Base-by-base conservation (phyloP, 2,329 filamentous ascomycete genomes). In the Periconia digitata region DNA sequence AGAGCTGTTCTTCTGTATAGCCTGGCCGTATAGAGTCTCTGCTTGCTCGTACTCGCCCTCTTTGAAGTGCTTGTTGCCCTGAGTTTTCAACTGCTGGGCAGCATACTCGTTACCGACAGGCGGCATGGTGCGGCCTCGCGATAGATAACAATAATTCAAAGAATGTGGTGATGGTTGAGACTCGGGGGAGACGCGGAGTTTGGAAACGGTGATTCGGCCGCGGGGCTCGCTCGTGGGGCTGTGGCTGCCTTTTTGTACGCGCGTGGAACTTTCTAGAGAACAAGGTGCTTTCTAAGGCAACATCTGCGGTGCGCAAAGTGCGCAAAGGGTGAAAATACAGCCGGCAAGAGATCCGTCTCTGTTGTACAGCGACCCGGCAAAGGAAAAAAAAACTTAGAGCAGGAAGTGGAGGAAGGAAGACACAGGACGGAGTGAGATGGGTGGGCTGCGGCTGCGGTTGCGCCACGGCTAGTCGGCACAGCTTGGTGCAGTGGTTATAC, bases 1-100 rank as follows among this genome's bases (percentile, higher is more conserved):
- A 46, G 77, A 80, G 3, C 88, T 81, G 71, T 95, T 89, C 66
- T 85, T 84, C 60, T 88, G 84, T 59, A 96, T 91, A 75, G 89
- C 89, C 70, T 88, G 82, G 4, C 86, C 86, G 71, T 92, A 92
- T 49, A 85, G 74, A 17, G 77, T 78, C 54, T 90, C 87, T 32
- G 89, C 89, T 20, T 74, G 78, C 5, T 73, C 69, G 63, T 80
- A 92, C 59, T 92, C 84, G 52, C 82, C 82, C 8, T 76, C 72
- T 52, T 82, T 79, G 71, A 88, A 92, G 64, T 78, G 79, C 43
- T 74, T 76, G 70, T 89, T 89, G 54, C 86, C 85, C 43, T 76
- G 67, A 46, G 71, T 72, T 54, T 79, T 79, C 22, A 79, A 69
- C 53, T 73, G 69, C 45, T 79, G 75, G 21, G 76, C 76, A 40